These are phyloP conservation scores for Tylopilus subfusipes DNA, from an alignment of 768 basidiomycete species.

Conservation along the genomic window DNA sequence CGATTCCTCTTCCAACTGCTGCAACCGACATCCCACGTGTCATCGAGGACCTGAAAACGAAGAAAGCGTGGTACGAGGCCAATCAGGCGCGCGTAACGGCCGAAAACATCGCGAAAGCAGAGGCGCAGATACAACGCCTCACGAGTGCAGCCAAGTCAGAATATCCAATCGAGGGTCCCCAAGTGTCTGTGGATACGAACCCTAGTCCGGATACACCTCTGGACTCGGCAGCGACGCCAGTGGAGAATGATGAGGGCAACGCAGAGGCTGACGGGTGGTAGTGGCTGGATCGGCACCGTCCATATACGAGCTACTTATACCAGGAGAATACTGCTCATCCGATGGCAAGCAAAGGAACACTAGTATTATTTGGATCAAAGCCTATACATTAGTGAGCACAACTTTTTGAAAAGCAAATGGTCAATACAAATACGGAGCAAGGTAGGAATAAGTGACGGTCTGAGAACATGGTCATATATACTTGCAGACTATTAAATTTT, in stretches of 20 bases:
- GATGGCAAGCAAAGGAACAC: constrained; percentile 14
- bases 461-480: constrained; percentile 33
- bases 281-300: constrained; percentile 8
- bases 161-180: constrained; percentile 28
- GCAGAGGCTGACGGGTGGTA: constrained; percentile 33
- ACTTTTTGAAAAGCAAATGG: constrained; percentile 32
- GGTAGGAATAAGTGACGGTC: constrained; percentile 36
- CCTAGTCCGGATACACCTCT: constrained; percentile 40
- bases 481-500: constrained; percentile 30
- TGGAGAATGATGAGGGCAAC: constrained; percentile 41
- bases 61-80: constrained; percentile 93
- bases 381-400: constrained; percentile 37
- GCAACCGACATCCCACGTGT: constrained; percentile 75
- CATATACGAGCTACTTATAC: constrained; percentile 20
- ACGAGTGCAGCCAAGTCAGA: constrained; percentile 40
- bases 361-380: constrained; percentile 31
- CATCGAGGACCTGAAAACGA: constrained; percentile 86
- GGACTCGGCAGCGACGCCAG: constrained; percentile 46
- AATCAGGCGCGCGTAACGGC: constrained; percentile 81
- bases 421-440: constrained; percentile 38
- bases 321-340: constrained; percentile 13
- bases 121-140: constrained; percentile 67
- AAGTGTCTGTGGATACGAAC: constrained; percentile 33
- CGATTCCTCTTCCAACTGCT: constrained; percentile 85
- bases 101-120: constrained; percentile 78